Percentiles rank a stretch among this genome's conserved stretches.
These are phyloP conservation scores for Suhomyces vadensis DNA, from an alignment of 805 yeast genomes.

Conservation along the genomic window DNA sequence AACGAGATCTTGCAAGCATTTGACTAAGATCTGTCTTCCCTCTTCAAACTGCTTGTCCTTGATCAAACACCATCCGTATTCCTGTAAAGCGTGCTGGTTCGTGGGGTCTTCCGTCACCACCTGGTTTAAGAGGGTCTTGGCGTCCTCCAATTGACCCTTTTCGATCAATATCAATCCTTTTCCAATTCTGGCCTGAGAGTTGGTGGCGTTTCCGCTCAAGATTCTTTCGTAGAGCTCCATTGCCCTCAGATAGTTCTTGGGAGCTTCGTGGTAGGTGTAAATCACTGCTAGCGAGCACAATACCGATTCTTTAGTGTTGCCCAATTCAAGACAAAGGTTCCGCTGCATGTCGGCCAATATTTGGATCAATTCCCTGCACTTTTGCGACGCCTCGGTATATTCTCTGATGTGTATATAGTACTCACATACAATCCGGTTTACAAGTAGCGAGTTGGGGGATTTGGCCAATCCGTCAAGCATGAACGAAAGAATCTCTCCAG, in stretches of 20 bases:
- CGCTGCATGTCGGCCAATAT: conserved; percentile 50
- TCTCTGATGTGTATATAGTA: conserved; percentile 62
- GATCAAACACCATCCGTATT: conserved; percentile 77
- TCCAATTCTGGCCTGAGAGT: conserved; percentile 71
- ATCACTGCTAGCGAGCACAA: conserved; percentile 69
- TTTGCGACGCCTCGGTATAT: conserved; percentile 60
- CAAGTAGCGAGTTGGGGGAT: conserved; percentile 49
- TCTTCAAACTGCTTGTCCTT: conserved; percentile 47
- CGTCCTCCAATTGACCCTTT: conserved; percentile 55
- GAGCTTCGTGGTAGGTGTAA: conserved; percentile 86
- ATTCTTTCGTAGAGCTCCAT: conserved; percentile 67
- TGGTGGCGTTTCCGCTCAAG: conserved; percentile 38
- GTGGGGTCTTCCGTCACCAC: conserved; percentile 53
- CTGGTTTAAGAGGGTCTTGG: conserved; percentile 51
- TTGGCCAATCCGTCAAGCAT: conserved; percentile 52
- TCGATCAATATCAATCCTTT: conserved; percentile 77
- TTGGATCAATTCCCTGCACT: conserved; percentile 61
- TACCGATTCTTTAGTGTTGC: conserved; percentile 56
- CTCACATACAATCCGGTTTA: conserved; percentile 63
- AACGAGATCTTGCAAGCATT: conserved; percentile 42
- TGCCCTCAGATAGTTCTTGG: conserved; percentile 81
- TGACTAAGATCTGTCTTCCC: conserved; percentile 55
- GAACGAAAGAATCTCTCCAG: conserved; percentile 52
- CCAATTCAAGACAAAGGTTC: conserved; percentile 48
- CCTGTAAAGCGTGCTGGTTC: conserved; percentile 60